Evolutionary conservation across 306 rosid genomes (phyloP), one percentile per base, ranked within the genome.

Genomic region (Glycine tomentella): DNA sequence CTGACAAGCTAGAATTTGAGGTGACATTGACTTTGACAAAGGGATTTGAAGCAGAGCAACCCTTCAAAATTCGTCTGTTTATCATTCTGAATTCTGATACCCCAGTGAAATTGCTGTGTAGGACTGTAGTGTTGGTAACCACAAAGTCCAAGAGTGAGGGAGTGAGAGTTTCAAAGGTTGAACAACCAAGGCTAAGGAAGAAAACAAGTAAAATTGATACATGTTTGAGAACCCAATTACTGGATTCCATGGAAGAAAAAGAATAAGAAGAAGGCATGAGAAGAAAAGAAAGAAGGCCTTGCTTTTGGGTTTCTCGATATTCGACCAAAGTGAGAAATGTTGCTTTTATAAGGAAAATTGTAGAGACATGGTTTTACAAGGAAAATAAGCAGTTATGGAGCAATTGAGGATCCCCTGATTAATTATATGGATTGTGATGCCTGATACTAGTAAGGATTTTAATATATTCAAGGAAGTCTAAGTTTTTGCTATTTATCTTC

Each of bases 51-150:
- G 20, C 42, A 15, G 84, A 66, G 75, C 98, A 92, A 31, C 77
- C 48, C 1, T 3, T 17, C 57, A 92, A 74, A 38, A 8, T 61
- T 84, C 87, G 74, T 79, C 98, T 87, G 20, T 92, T 95, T 3
- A 95, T 49, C 0, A 79, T 3, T 80, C 95, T 90, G 77, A 95
- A 95, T 2, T 89, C 87, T 0, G 98, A 95, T 3, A 92, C 64
- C 0, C 89, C 92, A 0, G 97, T 95, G 88, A 85, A 86, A 44
- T 92, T 90, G 0, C 64, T 82, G 81, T 92, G 95, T 6, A 71
- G 7, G 3, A 76, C 3, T 50, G 86, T 84, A 6, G 93, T 91
- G 50, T 85, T 57, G 0, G 12, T 13, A 33, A 81, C 13, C 63
- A 82, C 44, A 63, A 82, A 74, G 59, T 88, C 88, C 61, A 86